Percentiles rank a stretch among this genome's conserved stretches.
Conservation (phyloP, 108 stramenopile species). For the Aurantiochytrium sp. region DNA sequence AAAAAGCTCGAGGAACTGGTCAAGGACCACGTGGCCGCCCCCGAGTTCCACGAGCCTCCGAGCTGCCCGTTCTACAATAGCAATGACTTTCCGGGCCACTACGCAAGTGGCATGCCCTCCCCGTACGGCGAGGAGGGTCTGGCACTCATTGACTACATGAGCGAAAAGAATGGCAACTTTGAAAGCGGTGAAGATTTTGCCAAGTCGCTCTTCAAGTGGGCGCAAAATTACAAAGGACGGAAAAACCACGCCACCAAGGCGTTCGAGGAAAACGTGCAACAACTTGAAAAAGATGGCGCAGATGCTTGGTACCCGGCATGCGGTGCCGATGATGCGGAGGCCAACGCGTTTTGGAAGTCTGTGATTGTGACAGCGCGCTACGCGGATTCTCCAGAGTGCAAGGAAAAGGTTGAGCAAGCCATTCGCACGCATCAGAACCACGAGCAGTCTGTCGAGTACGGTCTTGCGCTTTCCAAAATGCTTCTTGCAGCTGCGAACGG, state of each 20-base stretch:
- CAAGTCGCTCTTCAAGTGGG: neutral
- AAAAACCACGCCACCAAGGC: neutral
- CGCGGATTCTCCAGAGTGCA: neutral
- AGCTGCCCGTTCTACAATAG: neutral
- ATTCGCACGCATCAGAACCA: slow-evolving; percentile 6
- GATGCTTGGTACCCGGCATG: neutral
- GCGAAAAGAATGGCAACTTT: neutral
- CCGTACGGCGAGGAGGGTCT: neutral
- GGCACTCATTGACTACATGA: neutral
- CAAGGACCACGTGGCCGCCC: neutral
- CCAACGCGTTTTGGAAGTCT: neutral
- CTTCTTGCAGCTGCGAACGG: neutral
- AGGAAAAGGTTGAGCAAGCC: neutral
- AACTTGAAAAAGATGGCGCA: neutral
- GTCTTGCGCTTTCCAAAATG: neutral
- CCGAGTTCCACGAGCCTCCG: slow-evolving; percentile 5
- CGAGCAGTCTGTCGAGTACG: neutral
- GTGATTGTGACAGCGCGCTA: neutral
- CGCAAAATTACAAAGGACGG: neutral
- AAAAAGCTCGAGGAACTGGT: neutral
- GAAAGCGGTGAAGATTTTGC: neutral
- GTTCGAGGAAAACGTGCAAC: neutral
- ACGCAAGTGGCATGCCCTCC: neutral
- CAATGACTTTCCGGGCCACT: neutral
- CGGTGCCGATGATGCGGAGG: neutral